Evolutionary conservation across 192 early-diverging fungal species (phyloP), one percentile per base, ranked within the genome.

Genomic region (Podila clonocystis): DNA sequence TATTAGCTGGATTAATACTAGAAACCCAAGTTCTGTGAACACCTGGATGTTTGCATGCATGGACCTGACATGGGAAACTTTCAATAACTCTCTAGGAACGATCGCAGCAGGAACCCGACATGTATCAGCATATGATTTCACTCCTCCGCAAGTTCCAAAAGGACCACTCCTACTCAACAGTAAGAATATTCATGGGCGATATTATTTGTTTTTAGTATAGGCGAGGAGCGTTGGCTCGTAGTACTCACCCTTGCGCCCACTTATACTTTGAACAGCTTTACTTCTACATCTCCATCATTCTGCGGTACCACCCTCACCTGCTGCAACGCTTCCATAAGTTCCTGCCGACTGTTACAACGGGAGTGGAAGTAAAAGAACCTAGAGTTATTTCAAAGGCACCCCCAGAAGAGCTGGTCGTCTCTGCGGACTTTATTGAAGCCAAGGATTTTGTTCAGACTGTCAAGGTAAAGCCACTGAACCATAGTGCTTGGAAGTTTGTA

Each of bases 391-490:
- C 77, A 17, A 72, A 80, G 62, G 77, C 77, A n/a, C 77, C 70
- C 17, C 77, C 77, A 69, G 71, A 80, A 73, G 77, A 80, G 26
- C 49, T 80, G 19, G 77, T 80, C 5, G 66, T 80, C 4, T 80
- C 77, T 17, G 70, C 77, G 6, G 77, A 80, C 20, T 80, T 80
- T 65, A 80, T 80, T 52, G 77, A 80, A 52, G 77, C 77, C 5
- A 80, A 80, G 58, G 71, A 80, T 36, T 80, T 80, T 73, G 77
- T 80, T 17, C 77, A 80, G 49, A 73, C 77, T 26, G 77, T 80
- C 45, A 72, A 80, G 70, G 77, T 24, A 34, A 64, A 24, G 58
- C 8, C 8, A 12, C 11, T 50, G 3, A 20, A 50, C 20, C 20
- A 20, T 50, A n/a, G 49, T 50, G 20, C 7, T 20, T 50, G 20